Evolutionary conservation across 2,329 filamentous ascomycete species (phyloP), one percentile per base, ranked within the genome.

Genomic region (Aspergillus quadrilineatus): DNA sequence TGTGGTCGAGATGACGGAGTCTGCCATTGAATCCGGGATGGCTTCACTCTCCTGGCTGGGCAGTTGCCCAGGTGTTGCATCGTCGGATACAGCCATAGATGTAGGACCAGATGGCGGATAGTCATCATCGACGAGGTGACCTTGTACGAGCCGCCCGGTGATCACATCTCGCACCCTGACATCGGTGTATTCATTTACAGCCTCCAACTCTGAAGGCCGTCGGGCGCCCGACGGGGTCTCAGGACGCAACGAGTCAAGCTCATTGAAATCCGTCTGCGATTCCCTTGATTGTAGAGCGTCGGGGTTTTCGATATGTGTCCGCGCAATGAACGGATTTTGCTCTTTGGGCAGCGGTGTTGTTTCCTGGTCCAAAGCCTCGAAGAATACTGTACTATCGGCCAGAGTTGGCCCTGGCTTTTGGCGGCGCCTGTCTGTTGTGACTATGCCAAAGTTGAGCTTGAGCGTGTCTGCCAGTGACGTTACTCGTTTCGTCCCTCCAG

Each of bases 371-470:
- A 82, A 77, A 2, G 81, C 82, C 69, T 89, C 87, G 14, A 89
- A 80, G 62, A 87, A 85, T 53, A 96, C 88, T 75, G 90, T 87
- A 72, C 91, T 96, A 58, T 88, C 87, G 47, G 85, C 84, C 85
- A 92, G 88, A 68, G 82, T 87, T 63, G 75, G 71, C 37, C 81
- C 79, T 32, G 69, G 63, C 58, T 72, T 75, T 6, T 74, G 68
- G 36, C 79, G 80, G 52, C 89, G 81, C 68, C 85, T 86, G 44
- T 80, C 78, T 36, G 80, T 79, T 46, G 79, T 78, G 54, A 99
- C 92, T 70, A 99, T 92, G 64, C 94, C 94, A 66, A 99, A 99
- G 79, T 95, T 97, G 65, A 99, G 84, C 81, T 97, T 97, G 65
- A 99, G 77, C 2, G 92, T 92, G 77, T 99, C 94, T 59, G 94